Conservation (phyloP, 2,329 filamentous ascomycete species). For the Colletotrichum orbiculare region DNA sequence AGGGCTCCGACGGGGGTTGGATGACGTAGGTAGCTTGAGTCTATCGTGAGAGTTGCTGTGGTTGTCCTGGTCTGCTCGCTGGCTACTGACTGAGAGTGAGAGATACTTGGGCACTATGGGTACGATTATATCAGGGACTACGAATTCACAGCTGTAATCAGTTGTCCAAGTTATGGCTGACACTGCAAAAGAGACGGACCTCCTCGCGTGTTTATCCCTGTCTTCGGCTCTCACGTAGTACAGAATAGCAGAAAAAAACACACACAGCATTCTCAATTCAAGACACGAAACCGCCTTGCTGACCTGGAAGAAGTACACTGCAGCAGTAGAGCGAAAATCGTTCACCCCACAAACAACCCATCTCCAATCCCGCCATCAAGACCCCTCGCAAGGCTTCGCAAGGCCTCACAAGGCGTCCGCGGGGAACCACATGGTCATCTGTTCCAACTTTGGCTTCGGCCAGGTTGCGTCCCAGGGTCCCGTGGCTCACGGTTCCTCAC, state of each 20-base stretch:
- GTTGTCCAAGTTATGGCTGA: neutral
- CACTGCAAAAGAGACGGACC: neutral
- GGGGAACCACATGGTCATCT: constrained; percentile 7
- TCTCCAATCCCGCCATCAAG: constrained; percentile 10
- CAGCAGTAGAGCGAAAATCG: constrained; percentile 1
- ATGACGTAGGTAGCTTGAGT: constrained; percentile 16
- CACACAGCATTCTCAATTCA: no score
- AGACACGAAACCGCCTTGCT: neutral
- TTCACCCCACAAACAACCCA: neutral
- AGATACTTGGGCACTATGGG: neutral
- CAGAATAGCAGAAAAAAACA: neutral
- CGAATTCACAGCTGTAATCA: neutral
- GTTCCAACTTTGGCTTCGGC: no score
- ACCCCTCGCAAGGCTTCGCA: constrained; percentile 8
- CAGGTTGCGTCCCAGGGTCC: no score
- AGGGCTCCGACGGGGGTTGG: constrained; percentile 4
- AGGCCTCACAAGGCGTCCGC: constrained; percentile 24
- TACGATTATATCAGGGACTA: neutral
- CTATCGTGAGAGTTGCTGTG: neutral
- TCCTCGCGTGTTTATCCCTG: neutral
- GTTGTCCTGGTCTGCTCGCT: neutral
- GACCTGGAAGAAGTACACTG: constrained; percentile 12
- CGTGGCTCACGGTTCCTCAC: no score
- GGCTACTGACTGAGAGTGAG: neutral
- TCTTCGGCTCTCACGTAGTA: neutral